Percentiles rank a stretch among this genome's conserved stretches.
phyloP scores from a whole-genome alignment of 306 rosid genomes.

The Begonia masoniana region DNA sequence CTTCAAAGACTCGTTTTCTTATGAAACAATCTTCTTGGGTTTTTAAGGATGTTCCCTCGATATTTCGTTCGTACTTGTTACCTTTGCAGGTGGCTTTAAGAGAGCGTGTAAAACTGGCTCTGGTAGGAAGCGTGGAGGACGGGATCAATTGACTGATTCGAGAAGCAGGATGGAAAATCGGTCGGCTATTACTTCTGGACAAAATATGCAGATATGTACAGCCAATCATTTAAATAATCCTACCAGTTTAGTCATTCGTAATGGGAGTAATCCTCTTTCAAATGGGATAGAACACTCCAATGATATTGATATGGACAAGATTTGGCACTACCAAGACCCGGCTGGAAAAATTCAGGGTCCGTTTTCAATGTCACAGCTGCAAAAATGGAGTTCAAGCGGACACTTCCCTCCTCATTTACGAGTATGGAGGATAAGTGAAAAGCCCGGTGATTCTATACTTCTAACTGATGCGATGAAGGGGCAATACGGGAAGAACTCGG shows the following conservation, averaged over 20 bases:
- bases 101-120: constrained; percentile 25
- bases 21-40: constrained; percentile 6
- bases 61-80: background rate
- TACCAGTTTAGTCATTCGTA: constrained; percentile 20
- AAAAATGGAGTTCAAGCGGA: constrained; percentile 55
- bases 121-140: constrained; percentile 30
- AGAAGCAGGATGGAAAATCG: constrained; percentile 26
- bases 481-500: background rate
- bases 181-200: constrained; percentile 21
- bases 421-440: constrained; percentile 72
- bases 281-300: constrained; percentile 33
- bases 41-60: no score
- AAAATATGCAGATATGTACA: constrained; percentile 14
- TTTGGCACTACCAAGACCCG: constrained; percentile 86
- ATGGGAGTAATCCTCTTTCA: constrained; percentile 21
- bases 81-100: constrained; percentile 44
- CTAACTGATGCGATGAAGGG: background rate
- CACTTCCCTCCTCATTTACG: constrained; percentile 60
- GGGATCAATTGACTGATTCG: constrained; percentile 18
- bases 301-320: constrained; percentile 31
- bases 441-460: constrained; percentile 19
- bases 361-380: constrained; percentile 52
- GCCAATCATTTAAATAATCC: constrained; percentile 3
- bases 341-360: constrained; percentile 87
- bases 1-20: background rate